A percentile compares a stretch with the other conserved stretches of the same genome.
Evolutionary conservation across 805 yeast species (phyloP).

Genomic region (Nakazawaea laoshanensis): DNA sequence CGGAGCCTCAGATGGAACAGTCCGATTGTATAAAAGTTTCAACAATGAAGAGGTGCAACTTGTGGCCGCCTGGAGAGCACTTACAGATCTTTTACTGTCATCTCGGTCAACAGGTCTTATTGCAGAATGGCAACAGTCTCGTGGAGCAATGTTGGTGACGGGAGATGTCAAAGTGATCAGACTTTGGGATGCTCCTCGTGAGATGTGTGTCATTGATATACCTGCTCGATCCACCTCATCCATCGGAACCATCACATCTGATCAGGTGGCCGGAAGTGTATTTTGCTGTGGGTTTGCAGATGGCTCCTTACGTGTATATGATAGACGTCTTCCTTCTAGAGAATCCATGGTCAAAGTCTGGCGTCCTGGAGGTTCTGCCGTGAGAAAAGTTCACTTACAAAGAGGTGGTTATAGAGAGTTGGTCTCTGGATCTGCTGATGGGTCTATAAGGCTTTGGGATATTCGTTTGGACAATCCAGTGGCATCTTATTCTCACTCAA

Average conservation of each 20-base stretch:
- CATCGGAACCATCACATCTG: slow-evolving; percentile 86
- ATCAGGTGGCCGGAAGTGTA: slow-evolving; percentile 88
- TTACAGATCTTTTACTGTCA: slow-evolving; percentile 75
- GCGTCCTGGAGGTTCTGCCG: slow-evolving; percentile 47
- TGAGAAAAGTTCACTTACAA: slow-evolving; percentile 85
- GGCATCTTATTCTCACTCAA: slow-evolving; percentile 46
- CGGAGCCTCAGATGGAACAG: slow-evolving; percentile 93
- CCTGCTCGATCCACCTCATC: slow-evolving; percentile 88
- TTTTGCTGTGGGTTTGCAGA: slow-evolving; percentile 91
- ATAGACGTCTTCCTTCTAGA: slow-evolving; percentile 75
- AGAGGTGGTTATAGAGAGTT: slow-evolving; percentile 92
- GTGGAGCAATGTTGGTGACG: slow-evolving; percentile 85
- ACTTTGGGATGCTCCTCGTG: slow-evolving; percentile 96
- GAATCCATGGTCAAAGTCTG: slow-evolving; percentile 82
- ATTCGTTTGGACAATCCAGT: slow-evolving; percentile 71
- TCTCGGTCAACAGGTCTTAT: slow-evolving; percentile 77
- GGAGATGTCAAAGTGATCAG: slow-evolving; percentile 92
- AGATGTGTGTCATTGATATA: slow-evolving; percentile 74
- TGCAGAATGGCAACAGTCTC: slow-evolving; percentile 94
- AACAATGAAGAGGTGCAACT: slow-evolving; percentile 52
- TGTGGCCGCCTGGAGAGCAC: slow-evolving; percentile 87
- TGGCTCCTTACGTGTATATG: slow-evolving; percentile 83
- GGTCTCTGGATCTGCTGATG: slow-evolving; percentile 76
- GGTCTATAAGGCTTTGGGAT: slow-evolving; percentile 86
- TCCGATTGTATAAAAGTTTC: slow-evolving; percentile 75